phyloP scores from a whole-genome alignment of 2,329 filamentous ascomycete genomes.

The Aspergillus japonicus region DNA sequence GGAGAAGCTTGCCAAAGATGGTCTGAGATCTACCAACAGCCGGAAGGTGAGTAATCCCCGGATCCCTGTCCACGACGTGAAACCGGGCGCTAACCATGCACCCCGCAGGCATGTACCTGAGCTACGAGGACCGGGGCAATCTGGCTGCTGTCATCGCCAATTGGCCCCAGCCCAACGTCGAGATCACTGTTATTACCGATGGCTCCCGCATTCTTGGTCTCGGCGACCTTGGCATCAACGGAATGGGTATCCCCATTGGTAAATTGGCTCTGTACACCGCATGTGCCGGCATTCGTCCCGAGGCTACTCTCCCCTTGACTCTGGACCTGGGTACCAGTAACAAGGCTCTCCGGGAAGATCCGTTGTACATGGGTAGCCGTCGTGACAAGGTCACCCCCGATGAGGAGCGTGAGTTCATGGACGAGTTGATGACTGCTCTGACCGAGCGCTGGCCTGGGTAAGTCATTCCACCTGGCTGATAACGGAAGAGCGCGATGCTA shows the following conservation, averaged over 20 bases:
- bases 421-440: slow-evolving; percentile 93
- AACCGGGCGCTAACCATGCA: slow-evolving; percentile 25
- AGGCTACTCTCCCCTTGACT: slow-evolving; percentile 61
- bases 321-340: slow-evolving; percentile 65
- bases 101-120: slow-evolving; percentile 75
- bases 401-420: slow-evolving; percentile 87
- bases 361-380: slow-evolving; percentile 88
- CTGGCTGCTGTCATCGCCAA: slow-evolving; percentile 85
- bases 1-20: slow-evolving; percentile 96
- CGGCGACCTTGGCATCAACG: slow-evolving; percentile 92
- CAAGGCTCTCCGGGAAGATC: slow-evolving; percentile 67
- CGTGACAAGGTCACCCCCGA: slow-evolving; percentile 74
- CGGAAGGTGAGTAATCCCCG: slow-evolving; percentile 62
- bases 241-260: slow-evolving; percentile 96
- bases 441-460: slow-evolving; percentile 71
- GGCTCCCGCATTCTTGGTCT: slow-evolving; percentile 89
- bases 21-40: slow-evolving; percentile 91
- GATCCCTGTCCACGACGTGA: slow-evolving; percentile 19
- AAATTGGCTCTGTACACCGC: slow-evolving; percentile 94
- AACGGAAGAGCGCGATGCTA: slow-evolving; percentile 20
- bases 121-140: slow-evolving; percentile 88
- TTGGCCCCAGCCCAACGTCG: slow-evolving; percentile 85
- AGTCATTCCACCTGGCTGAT: slow-evolving; percentile 29
- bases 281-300: slow-evolving; percentile 89
- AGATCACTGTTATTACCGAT: slow-evolving; percentile 96